These are phyloP conservation scores for Pilaira anomala DNA, from an alignment of 192 early-diverging fungal genomes.

Conservation along the genomic window DNA sequence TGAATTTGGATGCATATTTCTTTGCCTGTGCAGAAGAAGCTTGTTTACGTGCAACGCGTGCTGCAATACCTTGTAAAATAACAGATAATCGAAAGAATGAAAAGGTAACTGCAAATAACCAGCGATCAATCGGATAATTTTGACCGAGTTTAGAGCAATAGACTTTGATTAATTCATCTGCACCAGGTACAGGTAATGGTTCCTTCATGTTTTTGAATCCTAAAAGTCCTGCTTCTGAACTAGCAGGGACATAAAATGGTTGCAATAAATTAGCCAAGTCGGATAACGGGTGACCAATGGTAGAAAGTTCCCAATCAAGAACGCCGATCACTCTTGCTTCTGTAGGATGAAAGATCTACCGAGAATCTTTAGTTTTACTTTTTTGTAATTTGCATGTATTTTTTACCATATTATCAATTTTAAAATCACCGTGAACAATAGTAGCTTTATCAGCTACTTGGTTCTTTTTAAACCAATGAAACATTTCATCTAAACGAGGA, in stretches of 20 bases:
- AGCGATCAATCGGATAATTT: conserved; percentile 72
- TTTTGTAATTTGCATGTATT: background rate
- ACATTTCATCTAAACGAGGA: conserved; percentile 63
- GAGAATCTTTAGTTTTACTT: background rate
- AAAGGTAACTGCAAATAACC: conserved; percentile 83
- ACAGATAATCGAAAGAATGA: conserved; percentile 84
- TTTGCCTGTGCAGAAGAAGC: conserved; percentile 70
- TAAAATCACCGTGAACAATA: conserved; percentile 93
- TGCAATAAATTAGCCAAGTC: conserved; percentile 87
- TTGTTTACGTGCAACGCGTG: conserved; percentile 81
- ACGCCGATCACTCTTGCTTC: conserved; percentile 77
- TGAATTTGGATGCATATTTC: conserved; percentile 43
- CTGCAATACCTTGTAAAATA: conserved; percentile 88
- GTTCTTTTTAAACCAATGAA: conserved; percentile 70
- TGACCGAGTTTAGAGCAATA: conserved; percentile 66
- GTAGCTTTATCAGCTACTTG: conserved; percentile 71
- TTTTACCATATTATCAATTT: conserved; percentile 40
- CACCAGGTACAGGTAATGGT: conserved; percentile 58
- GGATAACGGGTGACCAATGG: conserved; percentile 86
- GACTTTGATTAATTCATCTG: conserved; percentile 60
- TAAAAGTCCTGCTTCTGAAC: background rate
- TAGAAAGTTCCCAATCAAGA: conserved; percentile 91
- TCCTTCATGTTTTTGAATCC: conserved; percentile 46
- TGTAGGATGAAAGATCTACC: conserved; percentile 70
- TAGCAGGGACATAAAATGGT: conserved; percentile 47